These are phyloP conservation scores for Cytospora leucostoma DNA, from an alignment of 2,329 filamentous ascomycete genomes.

Conservation along the genomic window DNA sequence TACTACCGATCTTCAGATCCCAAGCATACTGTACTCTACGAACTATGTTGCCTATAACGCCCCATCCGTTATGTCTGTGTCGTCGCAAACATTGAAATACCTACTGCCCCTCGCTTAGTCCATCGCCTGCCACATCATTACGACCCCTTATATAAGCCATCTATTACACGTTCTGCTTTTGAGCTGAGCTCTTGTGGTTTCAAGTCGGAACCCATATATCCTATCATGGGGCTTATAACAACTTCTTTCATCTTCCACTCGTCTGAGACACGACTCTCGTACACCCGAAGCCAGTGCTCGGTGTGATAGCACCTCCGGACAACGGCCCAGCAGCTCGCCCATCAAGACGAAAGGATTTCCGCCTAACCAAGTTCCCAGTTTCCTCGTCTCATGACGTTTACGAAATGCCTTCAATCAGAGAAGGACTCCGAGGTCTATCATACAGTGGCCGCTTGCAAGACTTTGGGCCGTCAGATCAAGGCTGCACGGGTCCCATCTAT, in stretches of 20 bases:
- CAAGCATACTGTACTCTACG: background rate
- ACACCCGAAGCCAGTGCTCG: background rate
- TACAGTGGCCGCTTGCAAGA: constrained; percentile 53
- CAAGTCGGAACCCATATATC: background rate
- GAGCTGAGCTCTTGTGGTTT: too few species aligned
- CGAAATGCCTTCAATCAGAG: constrained; percentile 45
- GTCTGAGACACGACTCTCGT: background rate
- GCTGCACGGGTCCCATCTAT: constrained; percentile 42
- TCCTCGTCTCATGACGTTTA: constrained; percentile 44
- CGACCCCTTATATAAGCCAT: too few species aligned
- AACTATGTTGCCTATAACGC: background rate
- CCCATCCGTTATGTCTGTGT: too few species aligned
- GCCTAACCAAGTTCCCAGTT: constrained; percentile 38
- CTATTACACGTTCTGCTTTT: too few species aligned
- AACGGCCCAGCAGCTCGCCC: background rate
- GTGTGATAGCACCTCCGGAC: background rate
- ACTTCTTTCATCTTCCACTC: background rate
- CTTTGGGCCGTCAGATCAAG: constrained; percentile 55
- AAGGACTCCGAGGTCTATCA: constrained; percentile 39
- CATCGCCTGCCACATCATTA: too few species aligned
- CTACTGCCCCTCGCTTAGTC: too few species aligned
- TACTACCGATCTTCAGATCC: background rate
- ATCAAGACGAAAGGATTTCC: background rate
- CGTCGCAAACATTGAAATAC: too few species aligned
- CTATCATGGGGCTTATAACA: background rate